Evolutionary conservation across 2,329 filamentous ascomycete genomes (phyloP), one percentile per base, ranked within the genome.

Genomic region (Ophiostoma quercus): DNA sequence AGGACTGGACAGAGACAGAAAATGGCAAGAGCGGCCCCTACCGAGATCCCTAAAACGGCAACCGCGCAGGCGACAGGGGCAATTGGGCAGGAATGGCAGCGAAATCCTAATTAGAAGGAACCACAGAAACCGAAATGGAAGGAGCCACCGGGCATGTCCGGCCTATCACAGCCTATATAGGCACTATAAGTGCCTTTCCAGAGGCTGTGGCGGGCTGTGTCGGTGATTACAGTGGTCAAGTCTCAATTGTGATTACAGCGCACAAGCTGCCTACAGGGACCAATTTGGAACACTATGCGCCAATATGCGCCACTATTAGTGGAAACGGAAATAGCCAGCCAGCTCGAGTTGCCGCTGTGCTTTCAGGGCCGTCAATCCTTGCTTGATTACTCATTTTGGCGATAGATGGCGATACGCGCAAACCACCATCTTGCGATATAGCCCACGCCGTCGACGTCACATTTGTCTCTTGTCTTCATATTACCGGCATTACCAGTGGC

Each of bases 11-110:
- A 34, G 3, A 1, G 2, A 34, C 5, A 62, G 14, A n/a, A 57
- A 62, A 62, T 34, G 57, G 57, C 32, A 62, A 34, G 57, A 62
- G 57, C 60, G 32, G 60, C 32, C 37, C 9, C 62, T 47, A 60
- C 67, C 67, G 69, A 71, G 67, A 67, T 68, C 67, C 67, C 67
- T 54, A 68, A 71, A 66, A n/a, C n/a, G 69, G 69, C 67, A 68
- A 43, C 37, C 29, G n/a, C 11, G 43, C 67, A 68, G 63, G 69
- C 39, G 69, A 71, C 67, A 67, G 39, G 63, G 69, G 43, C 25
- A 29, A 11, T 63, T 63, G 60, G 60, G 60, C 60, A 63, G 60
- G 60, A 63, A 63, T 63, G 60, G 60, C 60, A 39, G 29, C 29
- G 12, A 16, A 62, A 62, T 34, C 57, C 32, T 41, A 41, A 41